These are phyloP conservation scores for Pterulicium gracile DNA, from an alignment of 1,284 basidiomycete genomes.

Conservation along the genomic window DNA sequence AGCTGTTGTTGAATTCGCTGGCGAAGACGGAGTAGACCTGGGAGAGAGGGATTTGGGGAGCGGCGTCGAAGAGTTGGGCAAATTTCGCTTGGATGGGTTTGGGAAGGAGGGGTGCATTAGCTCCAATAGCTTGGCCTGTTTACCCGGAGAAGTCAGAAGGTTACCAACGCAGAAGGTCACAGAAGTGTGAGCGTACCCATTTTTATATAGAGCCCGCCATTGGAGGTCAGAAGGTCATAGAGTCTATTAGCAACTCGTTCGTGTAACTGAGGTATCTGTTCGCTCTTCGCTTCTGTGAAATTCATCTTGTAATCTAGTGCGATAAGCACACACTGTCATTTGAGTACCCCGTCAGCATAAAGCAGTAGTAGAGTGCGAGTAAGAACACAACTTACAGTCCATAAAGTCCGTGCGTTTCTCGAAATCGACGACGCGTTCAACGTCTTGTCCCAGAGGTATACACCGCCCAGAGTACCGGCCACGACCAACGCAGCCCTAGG, in stretches of 20 bases:
- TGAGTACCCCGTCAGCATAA: conserved; percentile 2
- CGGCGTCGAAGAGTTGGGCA: conserved; percentile 73
- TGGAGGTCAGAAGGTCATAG: conserved; percentile 63
- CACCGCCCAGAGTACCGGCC: conserved; percentile 2
- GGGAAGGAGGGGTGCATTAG: conserved; percentile 77
- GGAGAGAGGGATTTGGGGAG: conserved; percentile 70
- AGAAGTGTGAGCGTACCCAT: conserved; percentile 42
- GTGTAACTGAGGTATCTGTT: conserved; percentile 69
- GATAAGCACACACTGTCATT: conserved; percentile 45
- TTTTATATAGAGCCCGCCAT: conserved; percentile 86
- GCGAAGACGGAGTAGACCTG: conserved; percentile 62
- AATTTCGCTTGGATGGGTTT: conserved; percentile 77
- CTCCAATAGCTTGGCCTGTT: conserved; percentile 65
- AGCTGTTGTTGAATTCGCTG: conserved; percentile 52
- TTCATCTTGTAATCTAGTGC: conserved; percentile 79
- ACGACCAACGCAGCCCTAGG: neutral
- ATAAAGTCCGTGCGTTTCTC: conserved; percentile 56
- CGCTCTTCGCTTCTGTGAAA: conserved; percentile 55
- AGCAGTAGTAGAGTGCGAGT: neutral
- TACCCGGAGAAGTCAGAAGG: neutral
- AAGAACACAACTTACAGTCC: conserved; percentile 34
- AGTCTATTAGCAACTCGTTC: conserved; percentile 74
- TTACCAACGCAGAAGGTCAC: neutral
- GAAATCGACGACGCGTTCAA: conserved; percentile 59
- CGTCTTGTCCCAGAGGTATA: conserved; percentile 43